These are phyloP conservation scores for Acacia confusa DNA, from an alignment of 306 rosid species.

Conservation along the genomic window DNA sequence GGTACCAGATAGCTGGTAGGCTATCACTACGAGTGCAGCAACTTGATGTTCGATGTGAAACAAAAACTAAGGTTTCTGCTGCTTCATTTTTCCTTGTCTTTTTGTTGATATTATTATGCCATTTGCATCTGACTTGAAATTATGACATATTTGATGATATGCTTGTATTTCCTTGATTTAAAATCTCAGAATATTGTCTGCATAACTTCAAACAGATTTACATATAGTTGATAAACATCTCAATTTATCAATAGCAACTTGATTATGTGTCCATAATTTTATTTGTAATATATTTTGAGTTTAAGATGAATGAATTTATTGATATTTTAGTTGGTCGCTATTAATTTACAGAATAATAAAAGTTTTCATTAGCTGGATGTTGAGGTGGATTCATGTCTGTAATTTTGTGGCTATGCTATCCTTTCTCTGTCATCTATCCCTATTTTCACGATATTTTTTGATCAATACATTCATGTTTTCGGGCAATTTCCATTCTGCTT, in stretches of 20 bases:
- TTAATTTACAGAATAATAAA: background rate
- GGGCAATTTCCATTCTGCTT: slow-evolving; percentile 17
- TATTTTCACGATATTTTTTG: background rate
- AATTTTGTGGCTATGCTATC: slow-evolving; percentile 18
- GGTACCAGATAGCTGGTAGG: slow-evolving; percentile 55
- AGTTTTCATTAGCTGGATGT: background rate
- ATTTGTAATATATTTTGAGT: background rate
- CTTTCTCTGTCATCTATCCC: background rate
- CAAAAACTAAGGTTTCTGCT: slow-evolving; percentile 62
- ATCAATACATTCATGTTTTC: slow-evolving; percentile 21
- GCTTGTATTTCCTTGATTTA: background rate
- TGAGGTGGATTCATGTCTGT: background rate
- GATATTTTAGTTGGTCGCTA: background rate
- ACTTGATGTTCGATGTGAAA: slow-evolving; percentile 64
- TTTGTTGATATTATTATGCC: slow-evolving; percentile 4
- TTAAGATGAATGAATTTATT: background rate
- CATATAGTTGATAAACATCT: background rate
- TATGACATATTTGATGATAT: slow-evolving; percentile 12
- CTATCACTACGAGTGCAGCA: slow-evolving; percentile 68
- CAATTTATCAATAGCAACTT: background rate
- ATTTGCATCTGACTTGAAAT: slow-evolving; percentile 21
- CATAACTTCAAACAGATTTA: background rate
- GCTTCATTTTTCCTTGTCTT: slow-evolving; percentile 9
- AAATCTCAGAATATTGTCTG: background rate
- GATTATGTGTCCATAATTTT: background rate